phyloP scores from a whole-genome alignment of 1,284 basidiomycete species.

The Rugosomyces carneus region DNA sequence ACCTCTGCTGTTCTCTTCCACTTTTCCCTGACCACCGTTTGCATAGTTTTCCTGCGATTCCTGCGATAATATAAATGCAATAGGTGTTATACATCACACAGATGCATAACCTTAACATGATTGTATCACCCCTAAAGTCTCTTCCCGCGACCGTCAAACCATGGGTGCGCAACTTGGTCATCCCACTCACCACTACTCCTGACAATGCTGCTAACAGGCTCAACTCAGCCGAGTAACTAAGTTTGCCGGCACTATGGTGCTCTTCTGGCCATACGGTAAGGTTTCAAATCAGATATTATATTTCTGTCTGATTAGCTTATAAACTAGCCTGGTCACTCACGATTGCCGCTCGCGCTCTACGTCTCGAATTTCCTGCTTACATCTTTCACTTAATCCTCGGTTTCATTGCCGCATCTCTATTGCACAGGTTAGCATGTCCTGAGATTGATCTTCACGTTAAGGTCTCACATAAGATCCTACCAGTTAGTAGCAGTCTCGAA shows the following conservation, averaged over 20 bases:
- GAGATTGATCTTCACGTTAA: background rate
- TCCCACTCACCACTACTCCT: background rate
- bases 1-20: background rate
- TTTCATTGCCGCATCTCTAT: constrained; percentile 11
- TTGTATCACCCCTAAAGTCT: constrained; percentile 2
- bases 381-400: constrained; percentile 7
- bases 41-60: too few species aligned
- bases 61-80: constrained; percentile 4
- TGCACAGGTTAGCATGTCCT: constrained; percentile 12
- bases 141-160: constrained; percentile 9
- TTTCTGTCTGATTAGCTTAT: background rate
- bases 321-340: constrained; percentile 22
- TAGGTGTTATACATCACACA: background rate
- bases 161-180: constrained; percentile 6
- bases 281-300: background rate
- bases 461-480: background rate
- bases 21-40: background rate
- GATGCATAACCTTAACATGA: constrained; percentile 6
- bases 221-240: constrained; percentile 19
- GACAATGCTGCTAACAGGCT: constrained; percentile 9
- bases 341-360: constrained; percentile 13
- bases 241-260: constrained; percentile 24
- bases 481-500: background rate
- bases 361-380: constrained; percentile 7
- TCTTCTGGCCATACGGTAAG: constrained; percentile 25